Conservation (phyloP, 106 monocot genomes). For the Cymbidium sinense region DNA sequence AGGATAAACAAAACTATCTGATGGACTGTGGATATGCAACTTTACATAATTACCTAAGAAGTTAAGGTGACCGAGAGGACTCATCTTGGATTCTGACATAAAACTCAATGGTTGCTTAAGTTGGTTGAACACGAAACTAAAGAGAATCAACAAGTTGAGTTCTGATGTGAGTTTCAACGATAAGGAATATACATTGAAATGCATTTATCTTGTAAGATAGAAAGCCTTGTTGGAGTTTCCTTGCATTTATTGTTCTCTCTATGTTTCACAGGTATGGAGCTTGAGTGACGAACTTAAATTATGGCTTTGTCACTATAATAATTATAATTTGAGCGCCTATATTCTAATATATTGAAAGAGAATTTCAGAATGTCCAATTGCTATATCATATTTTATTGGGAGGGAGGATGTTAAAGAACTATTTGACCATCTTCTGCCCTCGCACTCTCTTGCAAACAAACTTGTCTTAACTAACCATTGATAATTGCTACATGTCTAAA, state of each 20-base stretch:
- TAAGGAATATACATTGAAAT: too few species aligned
- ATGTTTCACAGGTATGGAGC: too few species aligned
- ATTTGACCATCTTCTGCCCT: not conserved
- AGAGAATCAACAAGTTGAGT: too few species aligned
- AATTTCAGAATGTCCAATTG: too few species aligned
- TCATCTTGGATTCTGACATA: not conserved
- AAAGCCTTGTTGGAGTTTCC: too few species aligned
- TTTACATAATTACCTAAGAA: not conserved
- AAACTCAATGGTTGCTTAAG: not conserved
- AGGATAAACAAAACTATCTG: not conserved
- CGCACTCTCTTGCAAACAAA: not conserved
- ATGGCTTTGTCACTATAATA: too few species aligned
- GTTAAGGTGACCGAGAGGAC: not conserved
- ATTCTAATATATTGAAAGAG: not conserved
- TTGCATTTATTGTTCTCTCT: too few species aligned
- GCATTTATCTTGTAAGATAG: too few species aligned
- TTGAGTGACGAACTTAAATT: too few species aligned
- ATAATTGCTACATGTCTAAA: not conserved
- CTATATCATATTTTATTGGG: not conserved
- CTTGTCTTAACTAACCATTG: not conserved
- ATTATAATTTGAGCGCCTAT: too few species aligned
- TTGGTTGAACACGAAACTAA: too few species aligned
- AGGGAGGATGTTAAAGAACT: not conserved
- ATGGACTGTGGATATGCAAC: not conserved
- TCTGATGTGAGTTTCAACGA: too few species aligned